Conservation (phyloP, 83 land plant species). For the Isoetes engelmannii region DNA sequence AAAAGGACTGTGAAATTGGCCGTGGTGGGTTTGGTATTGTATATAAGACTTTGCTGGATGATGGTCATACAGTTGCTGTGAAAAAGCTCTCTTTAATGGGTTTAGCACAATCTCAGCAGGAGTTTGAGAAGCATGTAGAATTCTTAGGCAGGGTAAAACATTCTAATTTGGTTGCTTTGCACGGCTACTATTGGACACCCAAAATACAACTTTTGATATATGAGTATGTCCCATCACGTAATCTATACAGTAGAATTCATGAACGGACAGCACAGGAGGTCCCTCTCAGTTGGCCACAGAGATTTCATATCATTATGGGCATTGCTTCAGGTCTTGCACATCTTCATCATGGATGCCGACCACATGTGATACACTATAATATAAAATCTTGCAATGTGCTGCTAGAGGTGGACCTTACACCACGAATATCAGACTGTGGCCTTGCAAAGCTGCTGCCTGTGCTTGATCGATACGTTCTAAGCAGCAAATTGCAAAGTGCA, state of each 20-base stretch:
- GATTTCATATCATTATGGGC: slow-evolving; percentile 63
- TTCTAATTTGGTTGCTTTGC: slow-evolving; percentile 53
- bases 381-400: slow-evolving; percentile 70
- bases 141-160: slow-evolving; percentile 61
- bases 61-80: slow-evolving; percentile 70
- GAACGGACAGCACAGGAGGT: slow-evolving; percentile 22
- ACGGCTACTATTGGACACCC: slow-evolving; percentile 94
- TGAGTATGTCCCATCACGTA: slow-evolving; percentile 62
- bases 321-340: slow-evolving; percentile 67
- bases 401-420: slow-evolving; percentile 50
- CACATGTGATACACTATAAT: slow-evolving; percentile 62
- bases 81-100: slow-evolving; percentile 61
- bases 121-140: slow-evolving; percentile 74
- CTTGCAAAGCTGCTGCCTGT: slow-evolving; percentile 58
- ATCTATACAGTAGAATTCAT: slow-evolving; percentile 54
- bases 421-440: slow-evolving; percentile 66
- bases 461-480: slow-evolving; percentile 44
- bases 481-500: slow-evolving; percentile 44
- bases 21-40: slow-evolving; percentile 95
- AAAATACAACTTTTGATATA: slow-evolving; percentile 69
- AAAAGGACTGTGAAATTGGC: slow-evolving; percentile 84
- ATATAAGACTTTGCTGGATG: slow-evolving; percentile 58
- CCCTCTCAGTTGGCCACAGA: slow-evolving; percentile 45
- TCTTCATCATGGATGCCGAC: slow-evolving; percentile 55
- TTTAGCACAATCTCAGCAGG: slow-evolving; percentile 58